These are phyloP conservation scores for Periglandula ipomoeae DNA, from an alignment of 2,329 filamentous ascomycete genomes.

Conservation along the genomic window DNA sequence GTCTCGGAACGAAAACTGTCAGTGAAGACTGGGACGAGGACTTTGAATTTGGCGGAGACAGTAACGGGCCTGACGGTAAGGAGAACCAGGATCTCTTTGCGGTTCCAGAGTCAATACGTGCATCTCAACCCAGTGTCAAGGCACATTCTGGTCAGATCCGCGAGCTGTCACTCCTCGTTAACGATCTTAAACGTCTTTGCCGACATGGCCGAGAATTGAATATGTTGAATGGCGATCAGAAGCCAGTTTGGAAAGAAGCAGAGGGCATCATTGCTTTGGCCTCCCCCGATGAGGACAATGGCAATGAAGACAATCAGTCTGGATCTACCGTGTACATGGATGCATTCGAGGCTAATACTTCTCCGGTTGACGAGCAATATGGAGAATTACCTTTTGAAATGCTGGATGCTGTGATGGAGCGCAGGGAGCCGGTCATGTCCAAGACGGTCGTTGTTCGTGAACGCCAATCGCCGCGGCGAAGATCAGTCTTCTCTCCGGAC, in stretches of 20 bases:
- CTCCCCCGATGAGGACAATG: constrained; percentile 52
- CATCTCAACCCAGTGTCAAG: constrained; percentile 72
- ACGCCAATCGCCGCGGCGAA: constrained; percentile 40
- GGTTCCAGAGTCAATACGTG: constrained; percentile 67
- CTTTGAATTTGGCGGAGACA: constrained; percentile 61
- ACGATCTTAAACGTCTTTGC: constrained; percentile 71
- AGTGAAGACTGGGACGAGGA: constrained; percentile 89
- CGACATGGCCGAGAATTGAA: constrained; percentile 60
- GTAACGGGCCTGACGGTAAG: constrained; percentile 26
- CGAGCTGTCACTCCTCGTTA: constrained; percentile 72
- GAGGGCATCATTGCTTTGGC: constrained; percentile 84
- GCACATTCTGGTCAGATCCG: constrained; percentile 77
- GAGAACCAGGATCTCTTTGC: constrained; percentile 24
- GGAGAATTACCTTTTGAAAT: constrained; percentile 35
- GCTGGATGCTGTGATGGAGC: constrained; percentile 32
- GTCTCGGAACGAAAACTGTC: constrained; percentile 65
- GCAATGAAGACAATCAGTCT: constrained; percentile 27
- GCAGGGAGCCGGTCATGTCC: constrained; percentile 33
- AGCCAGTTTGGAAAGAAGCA: constrained; percentile 66
- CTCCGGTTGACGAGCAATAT: constrained; percentile 29
- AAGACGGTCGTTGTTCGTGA: constrained; percentile 46
- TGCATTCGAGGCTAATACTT: constrained; percentile 30
- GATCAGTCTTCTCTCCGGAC: constrained; percentile 56
- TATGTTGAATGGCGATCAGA: constrained; percentile 50
- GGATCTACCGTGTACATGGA: constrained; percentile 32